Evolutionary conservation across 768 basidiomycete genomes (phyloP).

Genomic region (Serendipita sp.): DNA sequence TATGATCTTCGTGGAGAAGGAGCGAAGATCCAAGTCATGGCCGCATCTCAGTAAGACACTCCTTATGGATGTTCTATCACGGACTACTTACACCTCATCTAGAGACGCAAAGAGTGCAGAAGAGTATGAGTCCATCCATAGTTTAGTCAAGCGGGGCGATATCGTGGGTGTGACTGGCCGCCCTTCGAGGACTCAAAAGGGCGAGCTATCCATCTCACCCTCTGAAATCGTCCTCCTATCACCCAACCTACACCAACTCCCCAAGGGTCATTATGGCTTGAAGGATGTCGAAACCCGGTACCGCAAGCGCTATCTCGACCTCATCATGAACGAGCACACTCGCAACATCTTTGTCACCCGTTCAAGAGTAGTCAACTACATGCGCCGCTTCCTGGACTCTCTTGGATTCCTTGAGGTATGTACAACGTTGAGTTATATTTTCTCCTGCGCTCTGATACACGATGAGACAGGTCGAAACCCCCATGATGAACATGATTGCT

Average conservation of each 20-base stretch:
- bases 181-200: slow-evolving; percentile 87
- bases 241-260: slow-evolving; percentile 91
- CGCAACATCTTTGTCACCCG: slow-evolving; percentile 85
- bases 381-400: slow-evolving; percentile 76
- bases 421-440: neutral
- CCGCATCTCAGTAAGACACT: slow-evolving; percentile 53
- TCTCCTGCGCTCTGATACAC: neutral
- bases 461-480: slow-evolving; percentile 62
- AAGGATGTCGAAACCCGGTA: slow-evolving; percentile 97
- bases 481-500: slow-evolving; percentile 91
- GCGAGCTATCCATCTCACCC: slow-evolving; percentile 83
- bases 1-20: slow-evolving; percentile 93
- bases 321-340: slow-evolving; percentile 83
- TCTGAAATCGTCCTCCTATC: slow-evolving; percentile 72
- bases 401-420: slow-evolving; percentile 79
- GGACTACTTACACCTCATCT: neutral
- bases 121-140: slow-evolving; percentile 55
- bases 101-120: slow-evolving; percentile 52
- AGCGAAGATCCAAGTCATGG: slow-evolving; percentile 87
- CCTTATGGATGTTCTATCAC: neutral
- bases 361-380: slow-evolving; percentile 78
- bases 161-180: slow-evolving; percentile 83
- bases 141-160: slow-evolving; percentile 86
- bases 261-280: slow-evolving; percentile 80
- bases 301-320: slow-evolving; percentile 96